Evolutionary conservation across 306 rosid species (phyloP), one percentile per base, ranked within the genome.

Genomic region (Abrus pulchellus): DNA sequence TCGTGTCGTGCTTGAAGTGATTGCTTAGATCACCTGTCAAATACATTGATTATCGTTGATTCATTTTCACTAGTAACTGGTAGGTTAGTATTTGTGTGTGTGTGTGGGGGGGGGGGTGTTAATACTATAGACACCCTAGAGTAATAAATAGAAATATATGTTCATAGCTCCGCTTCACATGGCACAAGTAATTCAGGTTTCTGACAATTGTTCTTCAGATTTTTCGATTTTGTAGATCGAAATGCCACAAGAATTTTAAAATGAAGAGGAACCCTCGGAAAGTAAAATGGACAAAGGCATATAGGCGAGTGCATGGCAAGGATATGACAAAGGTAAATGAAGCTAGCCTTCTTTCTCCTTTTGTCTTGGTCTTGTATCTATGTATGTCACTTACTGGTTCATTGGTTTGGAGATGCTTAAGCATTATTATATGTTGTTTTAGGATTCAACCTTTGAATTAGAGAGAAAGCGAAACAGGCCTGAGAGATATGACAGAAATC

Each of bases 181-280:
- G 6, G 69, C 56, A 7, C 29, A 27, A 9, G 49, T 3, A 3
- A 28, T 43, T 77, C 45, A 34, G 47, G 32, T 49, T 44, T 54
- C 78, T 83, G 75, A 78, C 56, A 28, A 10, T 14, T 32, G 1
- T 13, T 73, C 12, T 36, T 55, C 83, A 92, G 98, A 88, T 94
- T 68, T 94, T 92, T 66, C 86, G 97, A 14, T 94, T 94, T 76
- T 92, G 98, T 87, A 84, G 97, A 78, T 90, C 97, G 8, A 94
- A 94, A 77, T 92, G 98, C 81, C 97, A 92, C 91, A 94, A 92
- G 87, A 94, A 94, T 86, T 94, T 94, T 50, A 92, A 94, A 86
- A 92, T 90, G 98, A 94, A 94, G 91, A 90, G 97, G 79, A 91
- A 90, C 83, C 97, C 97, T 36, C 92, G 97, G 28, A 94, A 92